These are phyloP conservation scores for barley (Hordeum vulgare) DNA, from an alignment of 176 grass and related monocot genomes.

Conservation along the genomic window MorexV3_pseudomolecules_assembly NC_058520.1:594552874-594553373, in stretches of 20 bases:
- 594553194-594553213: constrained; percentile 36
- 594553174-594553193: constrained; percentile 5
- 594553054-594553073: background rate
- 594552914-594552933: background rate
- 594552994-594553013: background rate
- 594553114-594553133: background rate
- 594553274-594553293: background rate
- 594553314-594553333: constrained; percentile 33
- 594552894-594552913: background rate
- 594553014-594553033: background rate
- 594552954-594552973: constrained; percentile 23
- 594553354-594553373: constrained; percentile 29
- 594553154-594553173: constrained; percentile 31
- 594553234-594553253: constrained; percentile 36
- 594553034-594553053: background rate
- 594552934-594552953: background rate
- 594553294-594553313: constrained; percentile 22
- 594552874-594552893: constrained; percentile 1
- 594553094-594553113: background rate
- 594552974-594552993: constrained; percentile 3
- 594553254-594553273: constrained; percentile 25
- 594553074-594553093: background rate
- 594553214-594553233: constrained; percentile 32
- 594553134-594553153: constrained; percentile 26
- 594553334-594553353: background rate